These are phyloP conservation scores for Vitis rotundifolia DNA, from an alignment of 164 flowering plant genomes.

Conservation along the genomic window DNA sequence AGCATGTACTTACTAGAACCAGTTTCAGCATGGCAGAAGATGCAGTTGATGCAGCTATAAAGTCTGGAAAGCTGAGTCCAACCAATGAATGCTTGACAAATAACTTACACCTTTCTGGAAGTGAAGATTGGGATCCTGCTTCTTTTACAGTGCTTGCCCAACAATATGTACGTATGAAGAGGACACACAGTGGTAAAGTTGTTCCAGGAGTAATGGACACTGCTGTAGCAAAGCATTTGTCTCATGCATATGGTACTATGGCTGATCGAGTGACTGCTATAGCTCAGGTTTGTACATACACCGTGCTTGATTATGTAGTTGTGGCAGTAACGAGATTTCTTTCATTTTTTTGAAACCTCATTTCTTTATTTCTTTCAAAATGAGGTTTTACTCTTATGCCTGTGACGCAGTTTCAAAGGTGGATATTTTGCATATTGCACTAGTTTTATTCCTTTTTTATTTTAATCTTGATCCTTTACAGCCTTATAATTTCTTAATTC, in stretches of 20 bases:
- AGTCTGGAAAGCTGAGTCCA: conserved; percentile 80
- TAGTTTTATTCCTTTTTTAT: too few relatives aligned
- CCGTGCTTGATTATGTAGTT: too few relatives aligned
- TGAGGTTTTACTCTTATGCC: too few relatives aligned
- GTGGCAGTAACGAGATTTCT: too few relatives aligned
- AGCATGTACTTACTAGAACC: conserved; percentile 14
- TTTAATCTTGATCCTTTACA: too few relatives aligned
- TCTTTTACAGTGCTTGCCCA: conserved; percentile 87
- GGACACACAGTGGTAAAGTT: conserved; percentile 66
- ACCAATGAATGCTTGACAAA: conserved; percentile 58
- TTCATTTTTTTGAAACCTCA: too few relatives aligned
- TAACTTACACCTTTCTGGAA: conserved; percentile 67
- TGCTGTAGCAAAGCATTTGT: conserved; percentile 87
- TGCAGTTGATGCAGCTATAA: conserved; percentile 88
- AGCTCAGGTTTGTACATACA: conserved; percentile 70
- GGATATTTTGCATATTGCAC: too few relatives aligned
- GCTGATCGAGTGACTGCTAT: conserved; percentile 85
- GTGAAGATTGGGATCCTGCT: conserved; percentile 94
- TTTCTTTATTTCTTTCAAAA: too few relatives aligned
- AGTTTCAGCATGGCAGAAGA: conserved; percentile 98
- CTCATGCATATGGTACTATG: conserved; percentile 88
- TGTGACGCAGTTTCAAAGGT: too few relatives aligned
- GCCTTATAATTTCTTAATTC: too few relatives aligned
- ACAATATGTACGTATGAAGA: conserved; percentile 87
- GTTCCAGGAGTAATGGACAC: conserved; percentile 98